These are phyloP conservation scores for Penicillium ucsense DNA, from an alignment of 495 filamentous ascomycete species.

Conservation along the genomic window DNA sequence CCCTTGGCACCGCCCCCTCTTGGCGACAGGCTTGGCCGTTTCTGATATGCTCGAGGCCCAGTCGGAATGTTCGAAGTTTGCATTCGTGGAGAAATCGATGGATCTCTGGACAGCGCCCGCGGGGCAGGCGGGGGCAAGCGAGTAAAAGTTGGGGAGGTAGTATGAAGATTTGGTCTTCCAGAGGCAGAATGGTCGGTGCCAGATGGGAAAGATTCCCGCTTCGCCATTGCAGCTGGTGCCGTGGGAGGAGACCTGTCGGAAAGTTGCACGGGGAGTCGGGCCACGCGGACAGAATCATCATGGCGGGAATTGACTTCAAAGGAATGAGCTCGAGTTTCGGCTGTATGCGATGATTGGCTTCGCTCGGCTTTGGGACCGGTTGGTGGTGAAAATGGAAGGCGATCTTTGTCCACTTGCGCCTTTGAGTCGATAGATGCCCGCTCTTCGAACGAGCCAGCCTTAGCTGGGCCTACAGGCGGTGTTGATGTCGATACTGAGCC, in stretches of 20 bases:
- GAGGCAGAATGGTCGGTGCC: constrained; percentile 9
- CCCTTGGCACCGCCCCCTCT: constrained; percentile 24
- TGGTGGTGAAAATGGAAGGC: constrained; percentile 23
- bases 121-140: constrained; percentile 20
- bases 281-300: constrained; percentile 3
- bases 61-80: constrained; percentile 46
- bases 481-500: constrained; percentile 44
- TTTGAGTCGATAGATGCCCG: constrained; percentile 25
- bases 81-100: constrained; percentile 40
- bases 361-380: constrained; percentile 35
- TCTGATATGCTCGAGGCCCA: constrained; percentile 46
- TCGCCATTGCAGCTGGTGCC: constrained; percentile 33
- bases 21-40: constrained; percentile 20
- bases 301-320: constrained; percentile 9
- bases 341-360: constrained; percentile 8
- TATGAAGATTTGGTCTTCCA: constrained; percentile 12
- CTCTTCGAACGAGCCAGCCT: constrained; percentile 28
- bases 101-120: constrained; percentile 23
- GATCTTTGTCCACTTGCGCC: constrained; percentile 24
- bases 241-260: constrained; percentile 32
- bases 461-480: constrained; percentile 17
- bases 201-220: constrained; percentile 14
- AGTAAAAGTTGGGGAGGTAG: constrained; percentile 20
- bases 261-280: constrained; percentile 8
- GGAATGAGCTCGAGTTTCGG: constrained; percentile 14